Base-by-base conservation (phyloP, 345 rosid genomes). In the Dimocarpus longan region DNA sequence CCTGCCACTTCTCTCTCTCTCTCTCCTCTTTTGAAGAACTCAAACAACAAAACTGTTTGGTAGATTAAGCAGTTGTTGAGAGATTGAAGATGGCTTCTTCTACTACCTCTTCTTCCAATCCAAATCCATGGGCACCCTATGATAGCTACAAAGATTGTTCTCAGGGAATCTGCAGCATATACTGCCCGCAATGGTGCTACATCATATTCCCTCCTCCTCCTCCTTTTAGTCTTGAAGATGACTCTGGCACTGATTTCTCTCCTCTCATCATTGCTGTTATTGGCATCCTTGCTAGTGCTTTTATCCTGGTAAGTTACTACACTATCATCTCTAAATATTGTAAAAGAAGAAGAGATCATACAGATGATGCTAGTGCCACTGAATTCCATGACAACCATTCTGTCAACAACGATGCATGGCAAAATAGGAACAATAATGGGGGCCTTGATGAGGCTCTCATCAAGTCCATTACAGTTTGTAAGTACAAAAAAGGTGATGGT, bases 111-210 rank as follows among this genome's bases (percentile, higher is more conserved):
- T 54, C 44, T 0, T 70, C 80, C 60, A 80, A 76, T 64, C 87
- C 84, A 37, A 82, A 82, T 83, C 91, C 91, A 1, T 89, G 90
- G 90, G 48, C 87, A 32, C 80, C 91, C 3, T 85, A 83, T 48
- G 81, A 75, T 43, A 15, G 90, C 5, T 91, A 91, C 76, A 92
- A 68, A 76, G 99, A 93, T 74, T 95, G 99, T 74, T 92, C 98
- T 2, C 91, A 87, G 69, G 89, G 90, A 48, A 74, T 95, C 70
- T 95, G 99, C 70, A 93, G 90, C 90, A 75, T 91, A 9, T 92
- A 91, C 80, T 95, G 98, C 67, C 97, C 97, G 0, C 95, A 93
- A 78, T 88, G 97, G 95, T 95, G 98, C 80, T 92, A 90, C 85
- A 75, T 89, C 66, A 76, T 88, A 75, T 91, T 92, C 91, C 89